Evolutionary conservation across 305 asterid species (phyloP), one percentile per base, ranked within the genome.

Genomic region (Andrographis paniculata): DNA sequence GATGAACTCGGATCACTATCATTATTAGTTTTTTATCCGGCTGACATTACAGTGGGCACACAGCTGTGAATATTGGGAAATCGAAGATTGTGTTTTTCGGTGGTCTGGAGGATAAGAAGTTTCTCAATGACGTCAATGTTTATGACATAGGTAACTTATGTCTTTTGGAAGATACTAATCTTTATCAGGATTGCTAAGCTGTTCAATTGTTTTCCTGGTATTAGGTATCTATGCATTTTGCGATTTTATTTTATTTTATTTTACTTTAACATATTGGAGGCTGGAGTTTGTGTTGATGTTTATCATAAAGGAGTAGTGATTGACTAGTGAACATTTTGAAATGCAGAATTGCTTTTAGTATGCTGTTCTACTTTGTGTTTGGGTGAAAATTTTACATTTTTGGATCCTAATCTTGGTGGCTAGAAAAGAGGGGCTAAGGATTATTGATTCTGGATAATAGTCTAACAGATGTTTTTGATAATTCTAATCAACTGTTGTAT

Each of bases 41-140:
- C 3, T 42, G 15, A 61, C 58, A 63, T 50, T 47, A 65, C 89
- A 87, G 99, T 62, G 95, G 95, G 9, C 96, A 84, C 58, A 81
- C 94, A 9, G 95, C 95, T 52, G 93, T 83, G 63, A 81, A 80
- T 69, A 73, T 87, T 53, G 95, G 96, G 47, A 81, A 79, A 55
- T 91, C 99, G 49, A 87, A 83, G 88, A 53, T 84, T 45, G 84
- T 84, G 24, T 64, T 81, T 33, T 92, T 92, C 48, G 95, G 99
- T 30, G 96, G 96, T 43, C 62, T 92, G 33, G 66, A 79, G 48
- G 93, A 81, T 66, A 84, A 80, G 82, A 74, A 74, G 39, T 92
- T 92, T 79, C 84, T 84, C 62, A 69, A 59, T 51, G 94, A 76
- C 58, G 73, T 87, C 50, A 54, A 53, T 54, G 95, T 87, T 59